A percentile compares a stretch with the other conserved stretches of the same genome.
Conservation (phyloP, 306 rosid species). For the Abrus pulchellus region DNA sequence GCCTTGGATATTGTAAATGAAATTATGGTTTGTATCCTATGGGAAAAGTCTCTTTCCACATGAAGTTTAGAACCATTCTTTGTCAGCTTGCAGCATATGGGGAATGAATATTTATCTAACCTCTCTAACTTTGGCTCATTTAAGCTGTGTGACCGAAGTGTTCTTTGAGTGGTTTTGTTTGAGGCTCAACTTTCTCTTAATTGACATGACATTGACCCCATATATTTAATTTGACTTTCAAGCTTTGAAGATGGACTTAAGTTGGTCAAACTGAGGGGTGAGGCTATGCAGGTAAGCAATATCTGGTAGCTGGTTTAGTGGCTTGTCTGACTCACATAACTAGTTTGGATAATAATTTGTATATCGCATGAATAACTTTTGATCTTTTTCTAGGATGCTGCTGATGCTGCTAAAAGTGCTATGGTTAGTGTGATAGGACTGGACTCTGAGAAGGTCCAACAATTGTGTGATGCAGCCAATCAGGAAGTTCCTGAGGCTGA, state of each 20-base stretch:
- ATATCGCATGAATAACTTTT: constrained; percentile 18
- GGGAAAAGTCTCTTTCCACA: not conserved
- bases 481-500: constrained; percentile 85
- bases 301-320: constrained; percentile 36
- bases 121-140: constrained; percentile 19
- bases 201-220: constrained; percentile 29
- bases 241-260: constrained; percentile 99
- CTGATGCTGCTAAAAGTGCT: constrained; percentile 86
- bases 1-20: too few relatives aligned
- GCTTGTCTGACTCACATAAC: constrained; percentile 29
- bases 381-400: constrained; percentile 74
- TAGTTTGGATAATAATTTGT: not conserved
- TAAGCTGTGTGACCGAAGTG: constrained; percentile 19
- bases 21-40: not conserved
- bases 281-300: constrained; percentile 93
- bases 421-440: constrained; percentile 95
- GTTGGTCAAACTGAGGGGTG: constrained; percentile 97
- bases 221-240: constrained; percentile 49
- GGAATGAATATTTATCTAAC: constrained; percentile 14
- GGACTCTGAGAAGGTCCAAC: constrained; percentile 93
- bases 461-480: constrained; percentile 93
- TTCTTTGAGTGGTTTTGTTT: constrained; percentile 31
- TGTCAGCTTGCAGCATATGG: not conserved
- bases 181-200: constrained; percentile 34
- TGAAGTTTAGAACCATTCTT: constrained; percentile 13